Base-by-base conservation (phyloP, 2,329 filamentous ascomycete species). In the Penicillium oxalicum region DNA sequence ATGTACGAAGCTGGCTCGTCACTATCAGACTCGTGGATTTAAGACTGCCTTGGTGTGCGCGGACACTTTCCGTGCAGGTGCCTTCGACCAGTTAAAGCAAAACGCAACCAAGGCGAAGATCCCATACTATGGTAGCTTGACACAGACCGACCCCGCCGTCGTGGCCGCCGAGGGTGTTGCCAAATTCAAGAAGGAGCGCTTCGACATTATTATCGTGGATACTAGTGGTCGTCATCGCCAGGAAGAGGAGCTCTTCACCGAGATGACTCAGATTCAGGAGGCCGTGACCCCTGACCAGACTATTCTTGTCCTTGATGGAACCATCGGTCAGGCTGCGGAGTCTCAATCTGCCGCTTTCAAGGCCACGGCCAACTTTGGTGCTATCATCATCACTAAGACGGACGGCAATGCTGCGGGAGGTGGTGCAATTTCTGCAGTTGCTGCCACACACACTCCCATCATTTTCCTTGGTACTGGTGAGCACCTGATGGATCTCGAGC, bases 31-130 rank as follows among this genome's bases (percentile, higher is more conserved):
- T 8, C 79, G 93, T 54, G 93, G 93, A 0, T 95, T 97, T 78
- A 89, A 88, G 70, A 82, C 90, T 6, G 95, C 91, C 58, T 76
- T 98, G 48, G 93, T 98, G 32, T 98, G 93, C 74, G 93, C 93
- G 43, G 93, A 98, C 72, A 98, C 93, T 26, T 98, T 98, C 78
- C 88, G 93, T 74, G 93, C 93, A 32, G 93, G 93, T 77, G 93
- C 93, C 37, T 98, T 98, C 61, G 93, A 98, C 67, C 93, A 98
- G 74, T 72, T 98, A 69, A 97, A 97, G 75, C 93, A 98, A 74
- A 98, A 98, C 68, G 93, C 93, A 1, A 97, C 90, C 32, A 98
- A 97, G 71, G 93, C 93, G 44, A 97, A 97, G 75, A 97, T 98
- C 45, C 93, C 93, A 8, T 98, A 98, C 78, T 98, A 94, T 68